Base-by-base conservation (phyloP, 108 stramenopile species). In the Ochromonas danica region DNA sequence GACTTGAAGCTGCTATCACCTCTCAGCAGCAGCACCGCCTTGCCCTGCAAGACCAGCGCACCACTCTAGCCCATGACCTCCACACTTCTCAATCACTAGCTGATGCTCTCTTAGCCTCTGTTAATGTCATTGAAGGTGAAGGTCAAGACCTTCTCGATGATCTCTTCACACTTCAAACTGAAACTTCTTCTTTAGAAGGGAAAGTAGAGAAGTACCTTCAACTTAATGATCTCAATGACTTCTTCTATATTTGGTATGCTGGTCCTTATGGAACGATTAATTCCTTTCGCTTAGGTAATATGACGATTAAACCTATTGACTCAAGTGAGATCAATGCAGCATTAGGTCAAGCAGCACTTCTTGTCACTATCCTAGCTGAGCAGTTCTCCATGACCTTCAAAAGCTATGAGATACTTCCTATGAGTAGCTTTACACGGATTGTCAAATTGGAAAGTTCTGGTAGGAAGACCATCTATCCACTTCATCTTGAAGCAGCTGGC, bases 271-370 rank as follows among this genome's bases (percentile, higher is more conserved):
- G 42, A 3, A 86, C 85, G 0, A 88, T 88, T 31, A 88, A 85
- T 79, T 83, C 82, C 1, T 86, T 85, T 30, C 43, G 87, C 0
- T 42, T 88, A n/a, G 87, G 87, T 14, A 35, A 67, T 31, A 28
- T 67, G 6, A 28, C 80, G 33, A 17, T 35, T 10, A 40, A 83
- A 31, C 41, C 72, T 39, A 82, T 87, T 6, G 85, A 79, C 45
- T 87, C 85, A 85, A 75, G 62, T 39, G 86, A 87, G 71, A 86
- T 86, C 40, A 86, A 87, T 71, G 83, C 85, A 1, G 87, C 85
- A 0, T 77, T 86, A 22, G 87, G 87, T 2, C 86, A 87, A 41
- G 84, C 83, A 39, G 85, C 85, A 60, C 67, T 86, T 40, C 14
- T 60, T 36, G 40, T 75, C 6, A 3, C 6, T 75, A 61, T 82